Evolutionary conservation across 495 filamentous ascomycete genomes (phyloP), one percentile per base, ranked within the genome.

Genomic region (Apodospora peruviana): DNA sequence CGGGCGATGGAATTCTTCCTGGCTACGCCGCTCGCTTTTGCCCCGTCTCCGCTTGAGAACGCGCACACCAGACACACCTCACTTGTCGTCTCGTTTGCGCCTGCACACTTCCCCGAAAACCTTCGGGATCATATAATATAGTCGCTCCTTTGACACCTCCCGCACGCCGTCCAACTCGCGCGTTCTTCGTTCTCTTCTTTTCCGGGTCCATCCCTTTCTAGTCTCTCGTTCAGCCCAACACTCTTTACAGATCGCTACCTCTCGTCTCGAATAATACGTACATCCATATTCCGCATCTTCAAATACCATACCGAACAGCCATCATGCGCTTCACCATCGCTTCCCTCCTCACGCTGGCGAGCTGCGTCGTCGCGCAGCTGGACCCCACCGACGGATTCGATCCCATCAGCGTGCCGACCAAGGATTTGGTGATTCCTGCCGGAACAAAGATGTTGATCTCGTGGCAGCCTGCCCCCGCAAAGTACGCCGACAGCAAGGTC

Each of bases 261-360:
- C 34, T 22, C 38, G 21, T 36, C 47, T 38, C 29, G 16, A 25
- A 50, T 22, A 18, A 45, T 22, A 29, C n/a, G 25, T 8, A 22
- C 29, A 17, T 17, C 16, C 19, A 35, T 36, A 45, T 35, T 16
- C 24, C n/a, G n/a, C n/a, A n/a, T 42, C 4, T 25, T 11, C 12
- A 16, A 8, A 32, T 29, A 20, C 45, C 41, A 49, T 17, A 34
- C 16, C n/a, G n/a, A n/a, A n/a, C 35, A 16, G 44, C 44, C 68
- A 76, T 68, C 43, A 77, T 77, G 73, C 66, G 62, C 45, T 73
- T 67, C 58, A 50, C 67, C 37, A 52, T 67, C 51, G 62, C 70
- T 37, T 52, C 73, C 48, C 40, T 68, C 62, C 53, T 75, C 61
- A 72, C 70, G 40, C 55, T 74, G 46, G 71, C 67, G 56, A 55